These are phyloP conservation scores for Luzula sylvatica DNA, from an alignment of 176 grass and related monocot genomes.

Conservation along the genomic window DNA sequence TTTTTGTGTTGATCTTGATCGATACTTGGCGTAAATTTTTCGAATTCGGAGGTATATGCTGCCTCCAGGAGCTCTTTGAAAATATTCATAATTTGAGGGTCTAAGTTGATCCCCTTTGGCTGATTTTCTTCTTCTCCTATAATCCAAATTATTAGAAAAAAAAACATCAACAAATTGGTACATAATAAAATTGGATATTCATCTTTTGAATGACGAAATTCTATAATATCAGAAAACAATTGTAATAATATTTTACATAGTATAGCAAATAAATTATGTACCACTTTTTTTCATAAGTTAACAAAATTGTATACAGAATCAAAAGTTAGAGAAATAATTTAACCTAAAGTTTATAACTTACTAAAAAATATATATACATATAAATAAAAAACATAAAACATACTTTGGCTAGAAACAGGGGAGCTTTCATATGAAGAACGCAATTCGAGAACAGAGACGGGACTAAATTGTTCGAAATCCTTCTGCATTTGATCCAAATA, in stretches of 20 bases:
- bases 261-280: too few relatives aligned
- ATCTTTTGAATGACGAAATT: neutral
- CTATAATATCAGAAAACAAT: neutral
- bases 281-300: too few relatives aligned
- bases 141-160: neutral
- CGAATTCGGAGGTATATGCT: constrained; percentile 42
- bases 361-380: neutral
- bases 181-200: neutral
- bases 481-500: constrained; percentile 8
- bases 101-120: neutral
- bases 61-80: constrained; percentile 54
- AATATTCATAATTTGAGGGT: constrained; percentile 35
- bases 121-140: constrained; percentile 22
- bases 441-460: constrained; percentile 70
- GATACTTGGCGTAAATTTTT: neutral
- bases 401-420: constrained; percentile 19
- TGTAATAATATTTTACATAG: too few relatives aligned
- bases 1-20: neutral
- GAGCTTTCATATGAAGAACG: constrained; percentile 40
- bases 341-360: too few relatives aligned
- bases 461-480: constrained; percentile 60
- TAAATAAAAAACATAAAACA: neutral
- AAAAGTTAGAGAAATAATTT: too few relatives aligned
- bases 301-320: too few relatives aligned
- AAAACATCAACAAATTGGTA: neutral